Evolutionary conservation across 139 green algal species (phyloP), one percentile per base, ranked within the genome.

Genomic region (Volvox reticuliferus): DNA sequence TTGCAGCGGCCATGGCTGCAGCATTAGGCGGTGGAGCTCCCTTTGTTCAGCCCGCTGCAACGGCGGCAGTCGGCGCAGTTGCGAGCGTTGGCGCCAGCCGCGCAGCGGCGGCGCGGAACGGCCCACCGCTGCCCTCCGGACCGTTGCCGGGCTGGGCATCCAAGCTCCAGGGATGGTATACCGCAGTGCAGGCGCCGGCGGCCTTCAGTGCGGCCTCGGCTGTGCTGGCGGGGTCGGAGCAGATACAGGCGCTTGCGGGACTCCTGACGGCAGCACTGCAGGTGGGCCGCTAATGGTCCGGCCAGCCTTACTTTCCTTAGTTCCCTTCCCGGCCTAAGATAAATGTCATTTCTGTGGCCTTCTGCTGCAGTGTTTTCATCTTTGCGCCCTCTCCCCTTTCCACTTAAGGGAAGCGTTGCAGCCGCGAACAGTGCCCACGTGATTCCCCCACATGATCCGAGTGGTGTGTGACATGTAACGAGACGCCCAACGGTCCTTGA

Each of bases 261-360:
- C 62, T 68, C 32, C 76, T 91, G 87, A 36, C 71, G 14, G 32
- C 62, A 22, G 87, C 87, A 33, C 87, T 91, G 61, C 61, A 91
- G 76, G 86, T 90, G 14, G 71, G 71, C 5, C 44, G 44, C 5
- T 55, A 55, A 9, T 55, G 44, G 44, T 5, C 44, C 44, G 44
- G 9, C 44, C 44, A 9, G 44, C 44, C 9, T 55, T 14, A 55
- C 44, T 55, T 9, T n/a, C n/a, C n/a, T n/a, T n/a, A n/a, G n/a
- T n/a, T n/a, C n/a, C n/a, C n/a, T n/a, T n/a, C n/a, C n/a, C n/a
- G n/a, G n/a, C n/a, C n/a, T n/a, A n/a, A n/a, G n/a, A n/a, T 9
- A 55, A 9, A 9, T 55, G 44, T 14, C 44, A 55, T 14, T 9
- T 55, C 44, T 55, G 44, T 9, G 44, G 9, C 44, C 44, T 55